Evolutionary conservation across 768 basidiomycete species (phyloP).

Genomic region (Tylopilus balloui): DNA sequence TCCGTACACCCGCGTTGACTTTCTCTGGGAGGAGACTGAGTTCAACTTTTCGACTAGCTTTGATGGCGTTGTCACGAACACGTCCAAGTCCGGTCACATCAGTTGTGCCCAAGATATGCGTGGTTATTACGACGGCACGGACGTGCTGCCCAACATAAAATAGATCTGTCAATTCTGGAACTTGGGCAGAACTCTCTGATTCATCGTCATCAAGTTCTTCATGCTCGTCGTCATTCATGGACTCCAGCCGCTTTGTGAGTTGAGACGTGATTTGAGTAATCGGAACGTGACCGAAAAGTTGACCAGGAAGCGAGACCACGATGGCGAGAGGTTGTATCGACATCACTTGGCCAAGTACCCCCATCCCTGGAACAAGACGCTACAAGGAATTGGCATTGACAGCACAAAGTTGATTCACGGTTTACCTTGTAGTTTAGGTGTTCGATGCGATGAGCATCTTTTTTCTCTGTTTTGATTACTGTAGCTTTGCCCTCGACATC

Average conservation of each 20-base stretch:
- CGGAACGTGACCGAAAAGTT: conserved; percentile 89
- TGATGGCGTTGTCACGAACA: conserved; percentile 61
- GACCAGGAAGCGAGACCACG: conserved; percentile 91
- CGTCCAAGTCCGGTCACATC: conserved; percentile 55
- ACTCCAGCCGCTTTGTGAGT: conserved; percentile 68
- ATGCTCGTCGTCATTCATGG: conserved; percentile 48
- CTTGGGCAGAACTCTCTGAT: conserved; percentile 23
- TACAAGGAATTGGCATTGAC: conserved; percentile 29
- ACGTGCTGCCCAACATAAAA: conserved; percentile 87
- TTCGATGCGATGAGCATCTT: conserved; percentile 69
- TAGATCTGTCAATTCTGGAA: conserved; percentile 71
- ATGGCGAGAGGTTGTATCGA: conserved; percentile 85
- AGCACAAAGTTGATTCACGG: neutral
- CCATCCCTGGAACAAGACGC: conserved; percentile 81
- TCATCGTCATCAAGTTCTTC: conserved; percentile 45
- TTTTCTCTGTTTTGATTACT: conserved; percentile 30
- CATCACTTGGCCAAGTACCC: conserved; percentile 82
- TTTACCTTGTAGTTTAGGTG: conserved; percentile 90
- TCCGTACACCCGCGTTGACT: conserved; percentile 78
- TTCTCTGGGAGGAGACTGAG: conserved; percentile 77
- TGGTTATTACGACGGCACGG: conserved; percentile 66
- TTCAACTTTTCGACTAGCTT: conserved; percentile 75
- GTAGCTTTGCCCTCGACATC: conserved; percentile 34
- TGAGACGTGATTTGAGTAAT: conserved; percentile 87
- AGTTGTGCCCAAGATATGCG: conserved; percentile 64